Percentiles rank a stretch among this genome's conserved stretches.
phyloP scores from a whole-genome alignment of 164 flowering plant species.

The Aristolochia contorta region DNA sequence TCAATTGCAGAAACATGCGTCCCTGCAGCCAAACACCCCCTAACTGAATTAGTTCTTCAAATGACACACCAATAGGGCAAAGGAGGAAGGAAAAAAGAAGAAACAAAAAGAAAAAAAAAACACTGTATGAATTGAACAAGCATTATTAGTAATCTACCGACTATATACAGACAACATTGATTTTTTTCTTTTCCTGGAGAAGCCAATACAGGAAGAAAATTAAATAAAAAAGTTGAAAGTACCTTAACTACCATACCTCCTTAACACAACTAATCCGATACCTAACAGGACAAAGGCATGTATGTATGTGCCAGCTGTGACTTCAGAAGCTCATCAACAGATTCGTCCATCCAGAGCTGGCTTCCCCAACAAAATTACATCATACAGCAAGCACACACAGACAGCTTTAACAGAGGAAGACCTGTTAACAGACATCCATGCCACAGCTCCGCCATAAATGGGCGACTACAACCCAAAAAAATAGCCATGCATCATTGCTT shows the following conservation, averaged over 20 bases:
- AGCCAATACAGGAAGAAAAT: not conserved
- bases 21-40: conserved; percentile 2
- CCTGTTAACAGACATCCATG: too few relatives aligned
- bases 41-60: conserved; percentile 1
- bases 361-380: too few relatives aligned
- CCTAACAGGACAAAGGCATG: not conserved
- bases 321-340: too few relatives aligned
- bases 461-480: too few relatives aligned
- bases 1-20: not conserved
- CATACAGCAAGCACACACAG: too few relatives aligned
- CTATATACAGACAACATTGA: conserved; percentile 5
- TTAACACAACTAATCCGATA: not conserved
- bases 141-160: not conserved
- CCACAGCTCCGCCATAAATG: too few relatives aligned
- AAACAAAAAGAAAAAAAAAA: not conserved
- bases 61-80: not conserved
- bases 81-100: not conserved
- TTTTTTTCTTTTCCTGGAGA: not conserved
- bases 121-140: not conserved
- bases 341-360: too few relatives aligned
- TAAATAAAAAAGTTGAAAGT: not conserved
- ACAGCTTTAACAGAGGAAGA: too few relatives aligned
- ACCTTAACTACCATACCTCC: not conserved
- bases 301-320: not conserved
- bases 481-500: too few relatives aligned